Evolutionary conservation across 306 rosid species (phyloP).

Genomic region (Malus sieversii): DNA sequence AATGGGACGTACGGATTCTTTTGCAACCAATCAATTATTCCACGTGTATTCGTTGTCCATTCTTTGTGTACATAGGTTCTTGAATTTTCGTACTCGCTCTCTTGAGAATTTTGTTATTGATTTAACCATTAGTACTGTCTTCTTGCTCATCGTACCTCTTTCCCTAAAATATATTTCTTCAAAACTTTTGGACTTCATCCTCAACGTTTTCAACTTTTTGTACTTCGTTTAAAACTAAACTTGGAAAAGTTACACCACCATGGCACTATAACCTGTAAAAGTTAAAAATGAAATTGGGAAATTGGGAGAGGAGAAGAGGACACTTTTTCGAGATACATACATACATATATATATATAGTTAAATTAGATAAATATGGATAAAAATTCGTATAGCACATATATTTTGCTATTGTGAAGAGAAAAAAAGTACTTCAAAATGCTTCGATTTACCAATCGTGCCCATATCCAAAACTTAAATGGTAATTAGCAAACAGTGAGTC

Average conservation of each 20-base stretch:
- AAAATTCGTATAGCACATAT: not conserved
- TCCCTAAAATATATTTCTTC: no score
- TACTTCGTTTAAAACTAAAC: not conserved
- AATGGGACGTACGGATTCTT: not conserved
- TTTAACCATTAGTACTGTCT: not conserved
- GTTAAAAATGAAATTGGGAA: not conserved
- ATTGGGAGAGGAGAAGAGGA: not conserved
- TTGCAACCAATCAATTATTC: not conserved
- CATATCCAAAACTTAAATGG: not conserved
- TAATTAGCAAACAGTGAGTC: not conserved
- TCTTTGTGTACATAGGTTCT: no score
- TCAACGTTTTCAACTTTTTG: no score
- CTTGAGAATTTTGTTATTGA: not conserved
- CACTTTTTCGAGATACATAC: not conserved
- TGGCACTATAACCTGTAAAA: not conserved
- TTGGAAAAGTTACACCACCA: not conserved
- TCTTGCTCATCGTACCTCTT: no score
- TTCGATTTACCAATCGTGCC: not conserved
- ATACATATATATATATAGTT: no score
- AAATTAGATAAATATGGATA: not conserved
- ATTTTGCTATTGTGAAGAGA: not conserved
- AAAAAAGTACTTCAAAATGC: not conserved
- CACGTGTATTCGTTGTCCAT: no score
- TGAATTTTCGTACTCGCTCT: not conserved
- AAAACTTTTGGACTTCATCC: no score